These are phyloP conservation scores for Sclerotinia borealis DNA, from an alignment of 2,329 filamentous ascomycete genomes.

Conservation along the genomic window DNA sequence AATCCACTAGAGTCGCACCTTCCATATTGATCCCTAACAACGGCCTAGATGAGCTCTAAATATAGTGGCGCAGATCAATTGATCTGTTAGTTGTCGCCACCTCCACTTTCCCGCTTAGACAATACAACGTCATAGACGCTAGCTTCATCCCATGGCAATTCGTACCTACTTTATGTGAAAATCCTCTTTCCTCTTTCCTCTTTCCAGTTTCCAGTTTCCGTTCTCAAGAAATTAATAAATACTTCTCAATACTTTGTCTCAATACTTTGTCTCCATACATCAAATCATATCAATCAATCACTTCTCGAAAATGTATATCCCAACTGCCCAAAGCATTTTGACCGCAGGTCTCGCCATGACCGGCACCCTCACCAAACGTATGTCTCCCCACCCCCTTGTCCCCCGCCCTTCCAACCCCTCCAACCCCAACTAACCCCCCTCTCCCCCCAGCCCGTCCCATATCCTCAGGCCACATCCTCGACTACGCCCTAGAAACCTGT, in stretches of 20 bases:
- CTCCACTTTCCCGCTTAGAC: neutral
- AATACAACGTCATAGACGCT: neutral
- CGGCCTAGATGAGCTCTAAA: neutral
- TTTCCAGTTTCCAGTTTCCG: too few relatives aligned
- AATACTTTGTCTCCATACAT: neutral
- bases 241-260: neutral
- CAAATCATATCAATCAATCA: neutral
- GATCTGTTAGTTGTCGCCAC: neutral
- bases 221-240: too few relatives aligned
- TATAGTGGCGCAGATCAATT: neutral
- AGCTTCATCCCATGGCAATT: neutral
- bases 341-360: constrained; percentile 23
- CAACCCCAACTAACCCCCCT: constrained; percentile 8
- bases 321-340: constrained; percentile 22
- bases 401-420: neutral
- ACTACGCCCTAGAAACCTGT: constrained; percentile 40
- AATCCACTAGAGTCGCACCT: too few relatives aligned
- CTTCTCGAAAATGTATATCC: constrained; percentile 23
- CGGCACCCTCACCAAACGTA: constrained; percentile 19
- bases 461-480: constrained; percentile 35
- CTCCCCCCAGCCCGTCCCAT: constrained; percentile 28
- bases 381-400: neutral
- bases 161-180: neutral
- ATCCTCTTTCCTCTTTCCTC: too few relatives aligned
- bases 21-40: too few relatives aligned